phyloP scores from a whole-genome alignment of 2,329 filamentous ascomycete genomes.

The Stachybotrys elegans region DNA sequence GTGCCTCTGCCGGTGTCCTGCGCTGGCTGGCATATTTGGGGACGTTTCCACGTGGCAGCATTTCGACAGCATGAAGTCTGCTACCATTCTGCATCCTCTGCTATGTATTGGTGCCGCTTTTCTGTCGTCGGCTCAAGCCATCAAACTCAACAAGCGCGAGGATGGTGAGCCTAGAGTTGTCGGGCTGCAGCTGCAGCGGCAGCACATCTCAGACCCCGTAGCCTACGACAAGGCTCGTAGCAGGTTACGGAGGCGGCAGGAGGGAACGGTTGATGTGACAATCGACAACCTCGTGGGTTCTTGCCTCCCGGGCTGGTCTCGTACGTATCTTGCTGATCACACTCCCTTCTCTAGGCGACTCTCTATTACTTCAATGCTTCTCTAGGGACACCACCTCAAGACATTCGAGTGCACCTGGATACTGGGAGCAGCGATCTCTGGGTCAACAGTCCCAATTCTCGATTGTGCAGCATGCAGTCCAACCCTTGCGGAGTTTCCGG shows the following conservation, averaged over 20 bases:
- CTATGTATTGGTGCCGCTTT: conserved; percentile 20
- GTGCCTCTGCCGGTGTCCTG: too few species aligned
- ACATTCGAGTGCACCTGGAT: conserved; percentile 56
- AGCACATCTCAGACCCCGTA: conserved; percentile 32
- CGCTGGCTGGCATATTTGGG: too few species aligned
- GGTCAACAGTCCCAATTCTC: conserved; percentile 62
- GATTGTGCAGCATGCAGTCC: conserved; percentile 45
- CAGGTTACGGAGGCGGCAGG: neutral
- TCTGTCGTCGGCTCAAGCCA: conserved; percentile 18
- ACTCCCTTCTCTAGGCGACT: conserved; percentile 41
- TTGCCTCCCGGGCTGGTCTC: too few species aligned
- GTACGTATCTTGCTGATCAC: neutral
- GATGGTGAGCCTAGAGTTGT: conserved; percentile 38
- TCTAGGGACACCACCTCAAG: conserved; percentile 57
- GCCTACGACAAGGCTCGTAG: conserved; percentile 39
- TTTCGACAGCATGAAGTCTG: conserved; percentile 29
- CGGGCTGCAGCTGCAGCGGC: conserved; percentile 35
- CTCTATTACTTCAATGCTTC: conserved; percentile 61
- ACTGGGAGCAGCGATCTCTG: conserved; percentile 67
- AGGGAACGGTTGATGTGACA: conserved; percentile 33
- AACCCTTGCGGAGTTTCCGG: conserved; percentile 57
- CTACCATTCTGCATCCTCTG: conserved; percentile 15
- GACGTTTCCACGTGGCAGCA: too few species aligned
- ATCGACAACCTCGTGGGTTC: conserved; percentile 52
- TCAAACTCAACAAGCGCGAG: conserved; percentile 21